These are phyloP conservation scores for Calocera cornea DNA, from an alignment of 768 basidiomycete species.

Conservation along the genomic window DNA sequence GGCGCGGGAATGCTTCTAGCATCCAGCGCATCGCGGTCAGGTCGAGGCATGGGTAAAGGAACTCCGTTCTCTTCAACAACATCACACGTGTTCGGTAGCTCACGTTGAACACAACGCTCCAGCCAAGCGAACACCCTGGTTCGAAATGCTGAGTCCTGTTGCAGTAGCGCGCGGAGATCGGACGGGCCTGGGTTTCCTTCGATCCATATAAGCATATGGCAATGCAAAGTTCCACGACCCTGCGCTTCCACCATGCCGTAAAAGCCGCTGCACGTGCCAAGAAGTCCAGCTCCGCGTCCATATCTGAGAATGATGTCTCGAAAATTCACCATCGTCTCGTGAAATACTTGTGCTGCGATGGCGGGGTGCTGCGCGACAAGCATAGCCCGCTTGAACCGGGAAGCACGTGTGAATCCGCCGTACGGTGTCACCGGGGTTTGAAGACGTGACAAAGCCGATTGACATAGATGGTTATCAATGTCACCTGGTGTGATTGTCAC, in stretches of 20 bases:
- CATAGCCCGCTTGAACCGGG: conserved; percentile 21
- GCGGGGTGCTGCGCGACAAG: conserved; percentile 31
- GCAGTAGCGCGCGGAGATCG: conserved; percentile 15
- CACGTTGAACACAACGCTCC: conserved; percentile 20
- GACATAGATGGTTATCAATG: conserved; percentile 30
- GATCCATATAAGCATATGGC: conserved; percentile 32
- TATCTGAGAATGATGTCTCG: conserved; percentile 5
- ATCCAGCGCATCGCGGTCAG: neutral
- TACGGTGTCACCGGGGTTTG: conserved; percentile 23
- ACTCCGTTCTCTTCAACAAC: neutral
- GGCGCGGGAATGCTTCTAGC: neutral
- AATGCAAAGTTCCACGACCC: conserved; percentile 29
- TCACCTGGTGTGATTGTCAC: conserved; percentile 37
- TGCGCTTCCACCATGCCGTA: conserved; percentile 33
- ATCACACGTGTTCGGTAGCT: conserved; percentile 15
- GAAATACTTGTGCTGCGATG: conserved; percentile 31
- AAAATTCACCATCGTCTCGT: conserved; percentile 30
- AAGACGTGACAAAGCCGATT: conserved; percentile 27
- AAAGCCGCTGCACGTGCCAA: conserved; percentile 26
- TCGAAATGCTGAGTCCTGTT: conserved; percentile 15
- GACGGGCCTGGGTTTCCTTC: conserved; percentile 24
- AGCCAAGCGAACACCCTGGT: conserved; percentile 16
- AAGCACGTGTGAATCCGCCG: conserved; percentile 19
- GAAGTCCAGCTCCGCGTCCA: conserved; percentile 17
- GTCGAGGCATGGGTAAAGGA: neutral